Evolutionary conservation across 345 rosid species (phyloP).

Genomic region (Salix suchowensis): DNA sequence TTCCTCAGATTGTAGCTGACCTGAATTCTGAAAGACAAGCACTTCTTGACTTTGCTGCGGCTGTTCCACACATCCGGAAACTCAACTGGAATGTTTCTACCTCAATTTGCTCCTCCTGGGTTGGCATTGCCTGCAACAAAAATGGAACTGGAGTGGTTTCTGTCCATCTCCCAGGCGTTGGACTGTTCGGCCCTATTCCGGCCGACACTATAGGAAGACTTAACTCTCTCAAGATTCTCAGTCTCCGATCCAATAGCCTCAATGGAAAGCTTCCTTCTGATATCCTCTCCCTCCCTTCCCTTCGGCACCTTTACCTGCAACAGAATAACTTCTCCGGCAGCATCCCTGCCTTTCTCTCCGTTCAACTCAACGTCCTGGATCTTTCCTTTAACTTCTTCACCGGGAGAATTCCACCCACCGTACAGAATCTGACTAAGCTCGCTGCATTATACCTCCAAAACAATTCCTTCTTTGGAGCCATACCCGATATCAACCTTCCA

Average conservation of each 20-base stretch:
- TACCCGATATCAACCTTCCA: constrained; percentile 44
- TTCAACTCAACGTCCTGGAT: constrained; percentile 48
- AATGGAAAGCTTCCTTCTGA: constrained; percentile 60
- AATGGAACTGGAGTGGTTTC: constrained; percentile 38
- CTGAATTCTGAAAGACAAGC: constrained; percentile 52
- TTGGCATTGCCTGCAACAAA: constrained; percentile 52
- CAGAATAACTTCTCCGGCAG: constrained; percentile 57
- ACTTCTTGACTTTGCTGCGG: constrained; percentile 45
- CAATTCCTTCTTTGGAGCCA: constrained; percentile 50
- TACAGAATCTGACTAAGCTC: constrained; percentile 40
- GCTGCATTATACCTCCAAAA: constrained; percentile 43
- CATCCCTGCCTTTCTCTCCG: constrained; percentile 36
- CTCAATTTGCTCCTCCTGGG: constrained; percentile 50
- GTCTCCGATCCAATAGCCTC: constrained; percentile 69
- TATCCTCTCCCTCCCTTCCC: constrained; percentile 54
- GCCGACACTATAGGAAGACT: constrained; percentile 49
- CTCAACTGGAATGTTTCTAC: constrained; percentile 51
- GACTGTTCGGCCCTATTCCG: constrained; percentile 60
- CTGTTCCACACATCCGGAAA: constrained; percentile 42
- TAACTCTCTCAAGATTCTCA: constrained; percentile 49
- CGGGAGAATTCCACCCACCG: constrained; percentile 38
- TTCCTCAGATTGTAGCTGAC: constrained; percentile 27
- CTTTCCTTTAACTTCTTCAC: constrained; percentile 64
- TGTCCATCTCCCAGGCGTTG: constrained; percentile 65
- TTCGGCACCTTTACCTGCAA: constrained; percentile 55